phyloP scores from a whole-genome alignment of 192 early-diverging fungal genomes.

The Linnemannia hyalina region DNA sequence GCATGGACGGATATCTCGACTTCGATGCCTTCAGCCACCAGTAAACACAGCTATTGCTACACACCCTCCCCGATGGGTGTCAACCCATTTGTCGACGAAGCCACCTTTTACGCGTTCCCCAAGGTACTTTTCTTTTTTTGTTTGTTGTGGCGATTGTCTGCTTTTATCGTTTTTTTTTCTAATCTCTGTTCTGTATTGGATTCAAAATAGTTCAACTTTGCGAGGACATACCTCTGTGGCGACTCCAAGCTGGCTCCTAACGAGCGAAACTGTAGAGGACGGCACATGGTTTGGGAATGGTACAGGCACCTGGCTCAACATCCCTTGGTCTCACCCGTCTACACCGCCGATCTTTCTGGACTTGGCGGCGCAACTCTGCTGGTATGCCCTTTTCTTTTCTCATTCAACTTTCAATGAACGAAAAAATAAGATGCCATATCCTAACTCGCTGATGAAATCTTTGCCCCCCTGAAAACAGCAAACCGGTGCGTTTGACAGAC shows the following conservation, averaged over 20 bases:
- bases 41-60: conserved; percentile 37
- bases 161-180: not conserved
- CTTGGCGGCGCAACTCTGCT: conserved; percentile 18
- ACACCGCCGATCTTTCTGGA: conserved; percentile 27
- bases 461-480: conserved; percentile 21
- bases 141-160: not conserved
- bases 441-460: not conserved
- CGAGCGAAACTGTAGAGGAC: conserved; percentile 21
- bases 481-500: conserved; percentile 43
- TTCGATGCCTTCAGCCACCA: conserved; percentile 38
- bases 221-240: conserved; percentile 42
- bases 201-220: conserved; percentile 38
- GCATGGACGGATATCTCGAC: conserved; percentile 53
- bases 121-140: not conserved
- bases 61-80: conserved; percentile 47
- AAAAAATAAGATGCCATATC: not conserved
- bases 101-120: conserved; percentile 26
- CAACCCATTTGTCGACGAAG: conserved; percentile 28
- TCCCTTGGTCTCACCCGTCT: conserved; percentile 38
- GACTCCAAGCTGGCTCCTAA: conserved; percentile 30
- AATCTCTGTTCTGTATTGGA: not conserved
- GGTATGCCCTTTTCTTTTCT: not conserved
- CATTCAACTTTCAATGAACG: not conserved
- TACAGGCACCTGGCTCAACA: conserved; percentile 50
- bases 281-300: conserved; percentile 47